A percentile compares a stretch with the other conserved stretches of the same genome.
Conservation (phyloP, 2,329 filamentous ascomycete species). For the Sporothrix euskadiensis region DNA sequence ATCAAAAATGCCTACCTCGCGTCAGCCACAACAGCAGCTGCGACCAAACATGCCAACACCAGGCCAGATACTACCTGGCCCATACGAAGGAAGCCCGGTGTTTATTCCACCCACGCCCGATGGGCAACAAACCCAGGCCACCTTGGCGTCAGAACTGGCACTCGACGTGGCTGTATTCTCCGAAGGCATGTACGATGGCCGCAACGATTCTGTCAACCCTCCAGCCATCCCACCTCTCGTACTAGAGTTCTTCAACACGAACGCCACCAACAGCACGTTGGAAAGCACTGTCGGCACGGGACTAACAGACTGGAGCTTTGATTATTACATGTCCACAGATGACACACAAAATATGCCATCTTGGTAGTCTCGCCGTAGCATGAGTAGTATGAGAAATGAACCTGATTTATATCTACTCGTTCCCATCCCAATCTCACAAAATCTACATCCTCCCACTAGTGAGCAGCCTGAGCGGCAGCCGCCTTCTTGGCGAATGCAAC, state of each 20-base stretch:
- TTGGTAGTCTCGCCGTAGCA: neutral
- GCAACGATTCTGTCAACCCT: neutral
- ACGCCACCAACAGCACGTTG: neutral
- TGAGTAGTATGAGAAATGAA: neutral
- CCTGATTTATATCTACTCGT: neutral
- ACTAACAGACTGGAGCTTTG: slow-evolving; percentile 5
- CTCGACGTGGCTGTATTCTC: neutral
- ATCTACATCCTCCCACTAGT: neutral
- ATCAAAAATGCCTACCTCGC: neutral
- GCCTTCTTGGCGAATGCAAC: neutral
- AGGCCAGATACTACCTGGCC: neutral
- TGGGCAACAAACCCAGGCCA: neutral
- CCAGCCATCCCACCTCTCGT: neutral
- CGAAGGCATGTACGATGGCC: neutral
- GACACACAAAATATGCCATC: neutral
- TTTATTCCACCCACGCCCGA: neutral
- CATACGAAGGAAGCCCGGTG: neutral
- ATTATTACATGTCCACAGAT: neutral
- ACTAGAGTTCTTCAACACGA: slow-evolving; percentile 9
- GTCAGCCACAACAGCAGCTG: neutral
- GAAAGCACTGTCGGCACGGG: neutral
- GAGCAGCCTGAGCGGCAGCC: neutral
- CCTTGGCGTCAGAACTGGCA: neutral
- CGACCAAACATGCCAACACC: neutral
- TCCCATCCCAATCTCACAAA: neutral